Evolutionary conservation across 2,329 filamentous ascomycete genomes (phyloP).

Genomic region (Cladophialophora bantiana): DNA sequence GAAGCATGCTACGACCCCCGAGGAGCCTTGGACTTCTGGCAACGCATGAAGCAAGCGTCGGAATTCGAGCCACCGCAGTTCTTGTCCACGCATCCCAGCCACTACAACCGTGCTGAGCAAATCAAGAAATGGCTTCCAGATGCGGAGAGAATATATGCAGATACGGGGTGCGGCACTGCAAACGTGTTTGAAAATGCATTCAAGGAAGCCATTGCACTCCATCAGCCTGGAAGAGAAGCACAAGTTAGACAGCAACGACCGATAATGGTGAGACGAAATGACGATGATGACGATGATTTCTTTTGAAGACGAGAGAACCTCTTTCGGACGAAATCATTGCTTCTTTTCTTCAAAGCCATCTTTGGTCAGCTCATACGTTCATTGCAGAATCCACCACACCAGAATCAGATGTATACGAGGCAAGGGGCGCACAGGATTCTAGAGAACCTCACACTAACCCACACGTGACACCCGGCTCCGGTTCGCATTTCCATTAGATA

Average conservation of each 20-base stretch:
- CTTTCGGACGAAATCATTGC: not conserved
- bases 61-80: constrained; percentile 59
- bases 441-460: not conserved
- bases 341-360: not conserved
- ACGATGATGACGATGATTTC: constrained; percentile 33
- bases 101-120: constrained; percentile 62
- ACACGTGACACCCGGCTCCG: constrained; percentile 7
- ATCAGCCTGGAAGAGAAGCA: constrained; percentile 6
- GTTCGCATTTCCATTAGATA: not conserved
- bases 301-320: constrained; percentile 12
- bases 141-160: constrained; percentile 49
- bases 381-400: not conserved
- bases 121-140: constrained; percentile 59
- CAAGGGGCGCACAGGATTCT: not conserved
- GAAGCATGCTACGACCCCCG: constrained; percentile 66
- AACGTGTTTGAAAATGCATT: constrained; percentile 33
- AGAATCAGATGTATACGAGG: not conserved
- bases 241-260: constrained; percentile 15
- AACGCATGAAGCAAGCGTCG: constrained; percentile 58
- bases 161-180: constrained; percentile 48
- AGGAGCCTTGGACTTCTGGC: constrained; percentile 62
- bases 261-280: constrained; percentile 3
- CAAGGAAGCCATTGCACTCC: constrained; percentile 22
- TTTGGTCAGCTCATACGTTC: not conserved
- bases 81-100: constrained; percentile 65